Base-by-base conservation (phyloP, 1,284 basidiomycete species). In the Vanrija pseudolonga region DNA sequence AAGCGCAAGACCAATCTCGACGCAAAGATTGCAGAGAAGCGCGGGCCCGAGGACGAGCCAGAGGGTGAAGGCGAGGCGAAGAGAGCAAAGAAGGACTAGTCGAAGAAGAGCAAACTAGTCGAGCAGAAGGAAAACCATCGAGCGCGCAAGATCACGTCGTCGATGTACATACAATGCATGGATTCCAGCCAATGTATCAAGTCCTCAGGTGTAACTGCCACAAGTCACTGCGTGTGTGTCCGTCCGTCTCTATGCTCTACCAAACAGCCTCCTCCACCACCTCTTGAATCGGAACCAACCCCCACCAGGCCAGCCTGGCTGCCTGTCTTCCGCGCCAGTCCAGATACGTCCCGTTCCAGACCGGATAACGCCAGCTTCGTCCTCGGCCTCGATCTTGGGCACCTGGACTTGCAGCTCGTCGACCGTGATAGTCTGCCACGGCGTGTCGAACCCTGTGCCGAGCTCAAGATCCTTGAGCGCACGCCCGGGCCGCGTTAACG, bases 311-410 rank as follows among this genome's bases (percentile, higher is more conserved):
- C 66, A 74, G 1, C 63, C 66, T 4, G 46, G 36, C 9, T 65
- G 57, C 23, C 75, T 57, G 24, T 53, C 32, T 20, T 63, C 53
- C 12, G 50, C 45, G 1, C 72, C 72, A 1, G 65, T 56, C 73
- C 72, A 76, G 59, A 69, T 67, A 15, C 67, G 47, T 1, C 73
- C 76, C 12, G 71, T 73, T 6, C 72, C 74, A 20, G 52, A 60
- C 9, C 68, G 51, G 12, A 71, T 54, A n/a, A 68, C 66, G 9
- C 66, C 68, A 24, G 70, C 64, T 19, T 60, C 56, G 17, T 61
- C 64, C 45, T 70, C 64, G 12, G 57, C 44, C 17, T 65, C 66
- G 5, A 57, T 45, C 32, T 55, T 57, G 0, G 65, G 64, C 28
- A 68, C 52, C 20, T 54, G 45, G 11, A 67, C 56, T 17, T 56